A percentile compares a stretch with the other conserved stretches of the same genome.
phyloP scores from a whole-genome alignment of 2,329 filamentous ascomycete genomes.

The Cladosporium velox region DNA sequence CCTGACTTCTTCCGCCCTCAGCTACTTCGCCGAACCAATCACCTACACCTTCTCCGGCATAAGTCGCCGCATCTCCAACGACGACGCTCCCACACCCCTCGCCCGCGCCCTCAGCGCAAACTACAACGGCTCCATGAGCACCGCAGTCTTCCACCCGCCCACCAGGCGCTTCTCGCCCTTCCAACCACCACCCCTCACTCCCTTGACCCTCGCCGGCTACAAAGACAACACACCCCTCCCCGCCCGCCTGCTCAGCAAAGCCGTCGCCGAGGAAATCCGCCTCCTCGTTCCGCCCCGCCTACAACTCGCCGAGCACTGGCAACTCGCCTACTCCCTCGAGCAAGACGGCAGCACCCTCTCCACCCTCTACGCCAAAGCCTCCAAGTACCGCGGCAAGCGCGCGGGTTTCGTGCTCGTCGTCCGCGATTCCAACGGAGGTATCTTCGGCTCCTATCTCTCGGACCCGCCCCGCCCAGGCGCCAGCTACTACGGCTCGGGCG shows the following conservation, averaged over 20 bases:
- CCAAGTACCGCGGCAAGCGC: slow-evolving; percentile 64
- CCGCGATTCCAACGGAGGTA: slow-evolving; percentile 71
- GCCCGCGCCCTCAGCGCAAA: slow-evolving; percentile 41
- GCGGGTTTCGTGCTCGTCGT: slow-evolving; percentile 91
- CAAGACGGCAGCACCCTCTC: slow-evolving; percentile 85
- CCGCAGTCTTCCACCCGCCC: slow-evolving; percentile 60
- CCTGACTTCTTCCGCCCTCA: slow-evolving; percentile 33
- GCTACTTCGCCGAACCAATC: slow-evolving; percentile 53
- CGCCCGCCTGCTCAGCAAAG: slow-evolving; percentile 67
- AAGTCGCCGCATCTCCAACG: slow-evolving; percentile 49
- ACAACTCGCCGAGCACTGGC: slow-evolving; percentile 86
- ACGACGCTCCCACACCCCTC: slow-evolving; percentile 43
- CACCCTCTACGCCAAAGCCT: slow-evolving; percentile 81
- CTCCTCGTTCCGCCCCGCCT: slow-evolving; percentile 83
- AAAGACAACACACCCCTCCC: slow-evolving; percentile 58
- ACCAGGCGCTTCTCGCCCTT: slow-evolving; percentile 73
- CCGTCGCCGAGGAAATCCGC: slow-evolving; percentile 88
- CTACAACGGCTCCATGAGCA: slow-evolving; percentile 42
- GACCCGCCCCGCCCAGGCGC: slow-evolving; percentile 78
- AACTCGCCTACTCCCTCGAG: slow-evolving; percentile 82
- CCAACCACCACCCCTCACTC: slow-evolving; percentile 84
- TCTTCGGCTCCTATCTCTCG: slow-evolving; percentile 92
- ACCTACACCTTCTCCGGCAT: slow-evolving; percentile 51
- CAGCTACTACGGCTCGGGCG: slow-evolving; percentile 92
- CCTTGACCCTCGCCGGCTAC: slow-evolving; percentile 70